phyloP scores from a whole-genome alignment of 73 alveolate species.

The Paramecium tetraurelia region DNA sequence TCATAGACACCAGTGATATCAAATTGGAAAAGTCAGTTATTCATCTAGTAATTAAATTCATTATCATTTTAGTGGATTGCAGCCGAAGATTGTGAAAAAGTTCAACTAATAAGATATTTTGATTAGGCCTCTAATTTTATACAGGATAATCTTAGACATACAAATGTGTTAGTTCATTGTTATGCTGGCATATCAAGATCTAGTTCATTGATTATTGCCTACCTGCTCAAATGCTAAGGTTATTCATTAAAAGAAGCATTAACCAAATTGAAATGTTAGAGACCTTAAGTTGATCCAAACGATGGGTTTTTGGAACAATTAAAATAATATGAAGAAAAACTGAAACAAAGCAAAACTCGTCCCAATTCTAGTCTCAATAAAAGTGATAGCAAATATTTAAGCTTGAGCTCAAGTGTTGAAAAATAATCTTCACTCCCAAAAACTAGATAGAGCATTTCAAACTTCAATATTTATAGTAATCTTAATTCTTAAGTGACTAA shows the following conservation, averaged over 20 bases:
- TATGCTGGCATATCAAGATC: constrained; percentile 65
- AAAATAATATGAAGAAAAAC: background rate
- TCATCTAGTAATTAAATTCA: background rate
- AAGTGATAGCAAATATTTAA: background rate
- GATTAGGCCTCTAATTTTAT: background rate
- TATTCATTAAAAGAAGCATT: constrained; percentile 24
- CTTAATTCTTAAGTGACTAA: background rate
- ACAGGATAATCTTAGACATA: background rate
- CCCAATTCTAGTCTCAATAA: background rate
- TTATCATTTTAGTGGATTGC: background rate
- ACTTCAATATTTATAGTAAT: constrained; percentile 8
- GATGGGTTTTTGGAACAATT: constrained; percentile 7
- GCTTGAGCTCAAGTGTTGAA: background rate
- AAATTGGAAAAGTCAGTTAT: background rate
- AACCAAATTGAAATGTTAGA: background rate
- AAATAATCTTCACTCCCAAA: background rate
- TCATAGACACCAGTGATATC: constrained; percentile 18
- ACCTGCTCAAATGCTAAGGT: constrained; percentile 30
- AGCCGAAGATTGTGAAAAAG: constrained; percentile 13
- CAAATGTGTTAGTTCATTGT: constrained; percentile 41
- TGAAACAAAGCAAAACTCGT: background rate
- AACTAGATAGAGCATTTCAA: background rate
- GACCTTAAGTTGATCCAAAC: constrained; percentile 35
- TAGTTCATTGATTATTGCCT: constrained; percentile 52
- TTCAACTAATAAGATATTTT: background rate